Percentiles rank a stretch among this genome's conserved stretches.
Evolutionary conservation across 2,329 filamentous ascomycete species (phyloP).

Genomic region (Bipolaris sorokiniana): DNA sequence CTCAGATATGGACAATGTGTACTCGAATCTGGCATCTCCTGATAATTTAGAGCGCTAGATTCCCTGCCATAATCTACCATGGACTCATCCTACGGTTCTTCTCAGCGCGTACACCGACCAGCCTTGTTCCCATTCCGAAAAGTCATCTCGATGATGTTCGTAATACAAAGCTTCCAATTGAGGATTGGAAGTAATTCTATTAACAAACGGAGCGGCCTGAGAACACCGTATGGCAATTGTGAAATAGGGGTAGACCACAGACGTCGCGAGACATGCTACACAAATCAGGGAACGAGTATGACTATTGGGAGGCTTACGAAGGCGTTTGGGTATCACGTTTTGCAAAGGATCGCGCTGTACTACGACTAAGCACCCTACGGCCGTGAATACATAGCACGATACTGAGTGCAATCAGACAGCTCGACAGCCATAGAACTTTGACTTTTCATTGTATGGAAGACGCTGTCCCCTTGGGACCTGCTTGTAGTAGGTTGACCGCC

Average conservation of each 20-base stretch:
- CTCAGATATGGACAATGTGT: not conserved
- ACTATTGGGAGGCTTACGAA: constrained; percentile 7
- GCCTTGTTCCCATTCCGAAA: not conserved
- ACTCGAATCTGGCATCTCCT: not conserved
- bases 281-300: not conserved
- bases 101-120: not conserved
- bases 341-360: constrained; percentile 3
- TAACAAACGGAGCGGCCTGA: not conserved
- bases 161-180: not conserved
- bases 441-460: not conserved
- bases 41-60: not conserved
- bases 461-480: not conserved
- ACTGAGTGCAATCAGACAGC: not conserved
- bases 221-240: not conserved
- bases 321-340: constrained; percentile 10
- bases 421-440: not conserved
- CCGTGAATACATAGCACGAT: not conserved
- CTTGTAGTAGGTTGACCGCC: constrained; percentile 13
- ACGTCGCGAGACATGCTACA: not conserved
- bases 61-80: not conserved
- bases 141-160: no score
- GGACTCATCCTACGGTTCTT: not conserved
- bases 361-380: not conserved
- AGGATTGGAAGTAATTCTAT: not conserved
- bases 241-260: not conserved